Evolutionary conservation across 805 yeast genomes (phyloP), one percentile per base, ranked within the genome.

Genomic region (Candida insectalens): DNA sequence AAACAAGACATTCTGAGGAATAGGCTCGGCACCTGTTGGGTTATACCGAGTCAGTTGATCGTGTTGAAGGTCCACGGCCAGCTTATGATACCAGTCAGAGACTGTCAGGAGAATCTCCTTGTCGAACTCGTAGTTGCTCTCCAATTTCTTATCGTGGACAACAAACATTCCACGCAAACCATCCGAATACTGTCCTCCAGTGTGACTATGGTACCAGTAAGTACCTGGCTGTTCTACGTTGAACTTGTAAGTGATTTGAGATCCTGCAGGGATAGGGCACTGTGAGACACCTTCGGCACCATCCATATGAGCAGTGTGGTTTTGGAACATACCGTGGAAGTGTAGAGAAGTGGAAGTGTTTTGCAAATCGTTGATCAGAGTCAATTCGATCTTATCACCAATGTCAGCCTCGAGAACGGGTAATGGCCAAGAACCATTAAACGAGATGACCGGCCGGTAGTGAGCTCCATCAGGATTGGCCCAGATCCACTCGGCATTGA

Each of bases 21-120:
- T 67, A 12, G 94, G 94, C 50, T 82, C 94, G 13, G 83, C 85
- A 27, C 94, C 94, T 2, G 88, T 81, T 15, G 94, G 94, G 45
- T 82, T 82, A 49, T 71, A 82, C 43, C 82, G 62, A 27, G 69
- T 66, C 46, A 76, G 52, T 51, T 79, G 81, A 26, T 60, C 59
- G 14, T 55, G 43, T 32, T 63, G 53, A 19, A 79, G 60, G 3
- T 56, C 66, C 19, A 59, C 57, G 40, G 75, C 66, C 32, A 68
- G 60, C 21, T 62, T 58, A 47, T 77, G 83, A 51, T 81, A 82
- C 60, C 77, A 68, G 42, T 82, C 94, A 27, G 74, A 52, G 6
- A 82, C 43, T 4, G 76, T 65, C 32, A 80, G 59, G 2, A 66
- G 58, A 39, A 68, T 61, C 40, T 81, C 83, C 41, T 77, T 71